Conservation (phyloP, 225 moss, liverwort and hornwort genomes). For the Bryum argenteum region DNA sequence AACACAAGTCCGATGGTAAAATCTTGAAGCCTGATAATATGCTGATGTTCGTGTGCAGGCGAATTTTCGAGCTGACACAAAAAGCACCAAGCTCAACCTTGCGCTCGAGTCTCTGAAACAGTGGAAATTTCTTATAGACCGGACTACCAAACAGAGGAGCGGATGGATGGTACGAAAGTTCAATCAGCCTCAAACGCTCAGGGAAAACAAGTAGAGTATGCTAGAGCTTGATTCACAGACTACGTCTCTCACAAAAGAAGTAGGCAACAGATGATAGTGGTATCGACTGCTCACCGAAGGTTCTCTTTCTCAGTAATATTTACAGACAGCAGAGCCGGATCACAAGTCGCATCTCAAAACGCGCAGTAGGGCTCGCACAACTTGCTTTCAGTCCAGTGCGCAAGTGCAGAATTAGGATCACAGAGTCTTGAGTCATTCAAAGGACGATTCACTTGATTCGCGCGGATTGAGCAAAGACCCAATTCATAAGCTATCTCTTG, state of each 20-base stretch:
- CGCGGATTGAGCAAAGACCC: slow-evolving; percentile 55
- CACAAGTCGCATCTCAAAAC: slow-evolving; percentile 14
- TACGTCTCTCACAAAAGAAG: not conserved
- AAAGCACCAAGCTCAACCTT: too few relatives aligned
- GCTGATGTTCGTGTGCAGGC: too few relatives aligned
- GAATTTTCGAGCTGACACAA: too few relatives aligned
- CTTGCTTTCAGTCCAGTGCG: slow-evolving; percentile 17
- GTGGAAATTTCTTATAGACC: too few relatives aligned
- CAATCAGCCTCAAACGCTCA: not conserved
- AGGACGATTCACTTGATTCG: slow-evolving; percentile 13
- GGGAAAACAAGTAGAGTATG: not conserved
- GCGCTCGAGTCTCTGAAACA: too few relatives aligned
- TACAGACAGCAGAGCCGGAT: slow-evolving; percentile 29
- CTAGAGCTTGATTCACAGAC: slow-evolving; percentile 15
- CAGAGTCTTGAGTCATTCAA: slow-evolving; percentile 13
- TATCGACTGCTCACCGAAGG: not conserved
- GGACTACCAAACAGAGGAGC: too few relatives aligned
- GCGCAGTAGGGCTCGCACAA: slow-evolving; percentile 22
- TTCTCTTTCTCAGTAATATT: slow-evolving; percentile 14
- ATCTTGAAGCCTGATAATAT: too few relatives aligned
- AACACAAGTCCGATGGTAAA: too few relatives aligned
- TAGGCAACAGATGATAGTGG: not conserved
- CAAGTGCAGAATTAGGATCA: slow-evolving; percentile 29
- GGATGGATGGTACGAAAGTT: too few relatives aligned
- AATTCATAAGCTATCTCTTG: slow-evolving; percentile 65